Evolutionary conservation across 805 yeast species (phyloP).

Genomic region (Spathaspora girioi): DNA sequence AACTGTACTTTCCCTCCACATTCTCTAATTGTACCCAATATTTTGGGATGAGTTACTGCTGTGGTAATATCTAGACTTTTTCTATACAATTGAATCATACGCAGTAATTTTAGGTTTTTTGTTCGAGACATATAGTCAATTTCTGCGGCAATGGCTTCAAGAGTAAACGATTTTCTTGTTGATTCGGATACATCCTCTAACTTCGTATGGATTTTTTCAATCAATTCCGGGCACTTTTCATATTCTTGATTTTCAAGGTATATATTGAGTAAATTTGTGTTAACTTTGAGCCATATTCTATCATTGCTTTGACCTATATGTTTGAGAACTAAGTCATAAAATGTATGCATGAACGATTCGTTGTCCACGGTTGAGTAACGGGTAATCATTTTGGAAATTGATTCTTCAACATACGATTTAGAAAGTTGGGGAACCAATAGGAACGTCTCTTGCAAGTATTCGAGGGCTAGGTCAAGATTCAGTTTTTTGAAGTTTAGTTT

Average conservation of each 20-base stretch:
- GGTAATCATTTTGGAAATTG: slow-evolving; percentile 30
- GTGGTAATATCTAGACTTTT: slow-evolving; percentile 42
- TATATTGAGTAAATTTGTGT: slow-evolving; percentile 39
- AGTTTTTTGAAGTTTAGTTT: slow-evolving; percentile 26
- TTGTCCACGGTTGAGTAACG: slow-evolving; percentile 28
- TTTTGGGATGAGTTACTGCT: slow-evolving; percentile 73
- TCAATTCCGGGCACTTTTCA: slow-evolving; percentile 25
- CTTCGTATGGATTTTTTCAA: slow-evolving; percentile 33
- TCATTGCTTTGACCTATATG: slow-evolving; percentile 23
- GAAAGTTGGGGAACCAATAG: slow-evolving; percentile 21
- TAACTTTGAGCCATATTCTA: slow-evolving; percentile 47
- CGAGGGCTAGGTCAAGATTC: slow-evolving; percentile 20
- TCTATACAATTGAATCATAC: slow-evolving; percentile 46
- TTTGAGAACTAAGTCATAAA: slow-evolving; percentile 24
- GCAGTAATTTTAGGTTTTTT: slow-evolving; percentile 26
- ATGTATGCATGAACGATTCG: slow-evolving; percentile 23
- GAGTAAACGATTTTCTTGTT: slow-evolving; percentile 42
- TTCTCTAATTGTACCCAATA: slow-evolving; percentile 71
- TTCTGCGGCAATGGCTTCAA: slow-evolving; percentile 67
- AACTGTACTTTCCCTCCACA: slow-evolving; percentile 71
- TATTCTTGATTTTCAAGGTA: slow-evolving; percentile 6
- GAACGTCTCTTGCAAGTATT: slow-evolving; percentile 19
- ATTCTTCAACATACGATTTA: slow-evolving; percentile 38
- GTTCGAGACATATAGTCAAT: slow-evolving; percentile 49
- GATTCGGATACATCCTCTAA: slow-evolving; percentile 41